Evolutionary conservation across 805 yeast species (phyloP).

Genomic region (Saccharomycopsis guyanensis): DNA sequence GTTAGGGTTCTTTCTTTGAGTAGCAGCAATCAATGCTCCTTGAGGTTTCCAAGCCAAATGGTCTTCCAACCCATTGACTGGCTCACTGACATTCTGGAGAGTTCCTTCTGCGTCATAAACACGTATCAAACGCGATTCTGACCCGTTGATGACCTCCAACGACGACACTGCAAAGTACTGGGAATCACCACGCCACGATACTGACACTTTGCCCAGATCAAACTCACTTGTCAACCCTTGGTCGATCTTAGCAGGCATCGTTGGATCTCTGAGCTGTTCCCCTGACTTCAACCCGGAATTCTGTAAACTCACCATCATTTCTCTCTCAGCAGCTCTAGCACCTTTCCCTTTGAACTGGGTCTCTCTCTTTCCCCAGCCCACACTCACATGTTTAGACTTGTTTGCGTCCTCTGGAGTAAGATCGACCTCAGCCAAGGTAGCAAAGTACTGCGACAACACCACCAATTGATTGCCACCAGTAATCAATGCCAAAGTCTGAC

Average conservation of each 20-base stretch:
- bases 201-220: slow-evolving; percentile 42
- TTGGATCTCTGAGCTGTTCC: slow-evolving; percentile 75
- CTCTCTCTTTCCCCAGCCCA: slow-evolving; percentile 97
- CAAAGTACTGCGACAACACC: slow-evolving; percentile 67
- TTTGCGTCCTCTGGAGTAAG: slow-evolving; percentile 56
- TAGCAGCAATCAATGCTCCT: slow-evolving; percentile 78
- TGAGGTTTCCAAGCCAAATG: slow-evolving; percentile 83
- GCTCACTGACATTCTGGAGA: slow-evolving; percentile 78
- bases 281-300: slow-evolving; percentile 60
- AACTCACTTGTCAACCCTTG: slow-evolving; percentile 50
- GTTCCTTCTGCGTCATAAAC: slow-evolving; percentile 75
- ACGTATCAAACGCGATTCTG: slow-evolving; percentile 66
- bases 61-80: slow-evolving; percentile 75
- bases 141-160: slow-evolving; percentile 43
- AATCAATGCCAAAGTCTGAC: slow-evolving; percentile 69
- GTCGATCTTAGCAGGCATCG: slow-evolving; percentile 68
- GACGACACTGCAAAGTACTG: slow-evolving; percentile 68
- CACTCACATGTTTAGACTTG: slow-evolving; percentile 77
- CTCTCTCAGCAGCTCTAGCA: slow-evolving; percentile 70
- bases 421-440: slow-evolving; percentile 62
- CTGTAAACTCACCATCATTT: slow-evolving; percentile 37
- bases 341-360: slow-evolving; percentile 96
- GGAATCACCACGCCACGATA: slow-evolving; percentile 97
- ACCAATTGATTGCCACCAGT: slow-evolving; percentile 56
- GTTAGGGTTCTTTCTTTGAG: slow-evolving; percentile 45